Evolutionary conservation across 2,329 filamentous ascomycete genomes (phyloP).

Genomic region (Claviceps monticola): DNA sequence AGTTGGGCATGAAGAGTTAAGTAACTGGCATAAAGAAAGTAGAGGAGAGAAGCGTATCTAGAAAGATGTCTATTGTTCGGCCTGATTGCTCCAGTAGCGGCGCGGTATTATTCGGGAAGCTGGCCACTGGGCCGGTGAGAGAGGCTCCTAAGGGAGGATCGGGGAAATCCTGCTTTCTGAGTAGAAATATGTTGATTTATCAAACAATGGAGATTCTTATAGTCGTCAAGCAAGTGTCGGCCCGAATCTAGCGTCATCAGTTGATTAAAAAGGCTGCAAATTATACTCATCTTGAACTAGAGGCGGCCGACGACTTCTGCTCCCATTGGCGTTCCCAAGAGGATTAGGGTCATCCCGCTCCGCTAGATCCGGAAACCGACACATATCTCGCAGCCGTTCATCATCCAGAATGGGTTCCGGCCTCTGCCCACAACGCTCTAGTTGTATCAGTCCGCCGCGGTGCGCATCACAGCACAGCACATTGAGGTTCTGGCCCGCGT

Average conservation of each 20-base stretch:
- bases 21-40: too few species aligned
- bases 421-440: slow-evolving; percentile 32
- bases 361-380: not conserved
- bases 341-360: slow-evolving; percentile 2
- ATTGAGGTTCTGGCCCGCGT: slow-evolving; percentile 53
- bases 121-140: too few species aligned
- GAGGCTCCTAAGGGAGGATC: too few species aligned
- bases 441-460: slow-evolving; percentile 53
- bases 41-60: too few species aligned
- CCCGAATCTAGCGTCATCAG: not conserved
- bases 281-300: slow-evolving; percentile 9
- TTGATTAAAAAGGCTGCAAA: slow-evolving; percentile 11
- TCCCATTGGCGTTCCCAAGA: slow-evolving; percentile 1
- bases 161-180: too few species aligned
- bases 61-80: too few species aligned
- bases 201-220: too few species aligned
- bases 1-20: not conserved
- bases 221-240: too few species aligned
- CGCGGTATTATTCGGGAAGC: too few species aligned
- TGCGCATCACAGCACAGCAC: slow-evolving; percentile 51
- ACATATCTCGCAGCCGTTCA: slow-evolving; percentile 7
- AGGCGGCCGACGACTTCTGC: slow-evolving; percentile 3
- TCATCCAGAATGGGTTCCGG: slow-evolving; percentile 14
- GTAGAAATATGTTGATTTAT: too few species aligned
- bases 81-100: too few species aligned